Percentiles rank a stretch among this genome's conserved stretches.
phyloP scores from a whole-genome alignment of 2,329 filamentous ascomycete species.

The Microcyclospora tardicrescens region DNA sequence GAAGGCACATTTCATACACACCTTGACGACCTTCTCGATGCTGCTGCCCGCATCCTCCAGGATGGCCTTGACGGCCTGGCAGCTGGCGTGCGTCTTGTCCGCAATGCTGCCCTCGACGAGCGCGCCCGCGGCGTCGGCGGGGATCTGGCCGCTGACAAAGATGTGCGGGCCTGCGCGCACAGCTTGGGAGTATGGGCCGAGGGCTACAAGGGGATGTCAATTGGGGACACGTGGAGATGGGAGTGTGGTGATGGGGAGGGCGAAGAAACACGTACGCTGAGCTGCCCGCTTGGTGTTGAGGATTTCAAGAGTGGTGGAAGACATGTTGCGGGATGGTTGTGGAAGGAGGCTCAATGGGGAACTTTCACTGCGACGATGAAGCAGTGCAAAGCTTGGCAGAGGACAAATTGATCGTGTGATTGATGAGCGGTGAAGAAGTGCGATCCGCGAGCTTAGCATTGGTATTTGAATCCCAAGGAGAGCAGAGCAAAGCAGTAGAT shows the following conservation, averaged over 20 bases:
- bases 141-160: constrained; percentile 66
- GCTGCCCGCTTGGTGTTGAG: constrained; percentile 8
- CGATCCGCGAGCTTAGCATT: too few relatives aligned
- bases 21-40: constrained; percentile 75
- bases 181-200: constrained; percentile 36
- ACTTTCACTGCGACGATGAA: too few relatives aligned
- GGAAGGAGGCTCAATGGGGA: too few relatives aligned
- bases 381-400: too few relatives aligned
- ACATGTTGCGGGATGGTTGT: too few relatives aligned
- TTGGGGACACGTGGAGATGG: not conserved
- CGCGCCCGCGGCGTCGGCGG: constrained; percentile 48
- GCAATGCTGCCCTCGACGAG: constrained; percentile 52
- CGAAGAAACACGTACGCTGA: constrained; percentile 3
- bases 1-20: constrained; percentile 22
- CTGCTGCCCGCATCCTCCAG: constrained; percentile 68
- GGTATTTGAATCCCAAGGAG: too few relatives aligned
- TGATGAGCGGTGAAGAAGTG: too few relatives aligned
- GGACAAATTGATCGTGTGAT: too few relatives aligned
- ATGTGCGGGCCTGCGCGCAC: constrained; percentile 56
- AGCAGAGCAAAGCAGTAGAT: not conserved
- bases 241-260: not conserved
- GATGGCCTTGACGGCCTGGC: constrained; percentile 72
- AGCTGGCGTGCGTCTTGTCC: constrained; percentile 57
- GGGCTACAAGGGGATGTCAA: not conserved
- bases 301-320: constrained; percentile 1